Conservation (phyloP, 2,329 filamentous ascomycete genomes). For the Apiospora arundinis region DNA sequence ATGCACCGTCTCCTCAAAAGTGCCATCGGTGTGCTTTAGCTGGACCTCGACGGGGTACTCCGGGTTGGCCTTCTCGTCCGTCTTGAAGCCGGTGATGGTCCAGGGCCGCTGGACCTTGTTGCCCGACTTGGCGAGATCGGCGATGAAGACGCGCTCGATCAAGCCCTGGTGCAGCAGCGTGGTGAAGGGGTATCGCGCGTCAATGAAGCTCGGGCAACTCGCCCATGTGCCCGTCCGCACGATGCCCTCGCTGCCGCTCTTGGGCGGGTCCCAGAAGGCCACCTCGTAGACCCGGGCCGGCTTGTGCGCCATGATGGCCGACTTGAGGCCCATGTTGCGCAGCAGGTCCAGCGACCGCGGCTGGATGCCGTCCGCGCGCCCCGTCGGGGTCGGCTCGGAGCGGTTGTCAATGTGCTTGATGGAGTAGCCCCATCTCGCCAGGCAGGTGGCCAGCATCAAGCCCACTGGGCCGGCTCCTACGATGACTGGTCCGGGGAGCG, state of each 20-base stretch:
- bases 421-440: constrained; percentile 91
- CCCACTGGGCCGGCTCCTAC: constrained; percentile 90
- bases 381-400: constrained; percentile 81
- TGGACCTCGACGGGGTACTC: constrained; percentile 83
- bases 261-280: constrained; percentile 73
- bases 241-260: constrained; percentile 60
- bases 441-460: constrained; percentile 83
- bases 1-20: constrained; percentile 68
- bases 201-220: constrained; percentile 84
- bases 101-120: constrained; percentile 68
- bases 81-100: constrained; percentile 66
- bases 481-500: constrained; percentile 65
- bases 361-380: constrained; percentile 90
- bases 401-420: constrained; percentile 96
- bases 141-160: constrained; percentile 74
- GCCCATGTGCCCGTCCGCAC: constrained; percentile 78
- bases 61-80: constrained; percentile 59
- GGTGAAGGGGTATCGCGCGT: constrained; percentile 74
- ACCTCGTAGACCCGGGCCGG: constrained; percentile 86
- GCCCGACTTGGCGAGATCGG: constrained; percentile 67
- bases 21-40: constrained; percentile 78
- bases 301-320: constrained; percentile 84
- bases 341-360: constrained; percentile 86
- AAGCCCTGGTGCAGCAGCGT: constrained; percentile 74
- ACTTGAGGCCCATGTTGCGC: constrained; percentile 88